These are phyloP conservation scores for Groenewaldozyma sp. DNA, from an alignment of 1,139 yeast genomes.

Conservation along the genomic window DNA sequence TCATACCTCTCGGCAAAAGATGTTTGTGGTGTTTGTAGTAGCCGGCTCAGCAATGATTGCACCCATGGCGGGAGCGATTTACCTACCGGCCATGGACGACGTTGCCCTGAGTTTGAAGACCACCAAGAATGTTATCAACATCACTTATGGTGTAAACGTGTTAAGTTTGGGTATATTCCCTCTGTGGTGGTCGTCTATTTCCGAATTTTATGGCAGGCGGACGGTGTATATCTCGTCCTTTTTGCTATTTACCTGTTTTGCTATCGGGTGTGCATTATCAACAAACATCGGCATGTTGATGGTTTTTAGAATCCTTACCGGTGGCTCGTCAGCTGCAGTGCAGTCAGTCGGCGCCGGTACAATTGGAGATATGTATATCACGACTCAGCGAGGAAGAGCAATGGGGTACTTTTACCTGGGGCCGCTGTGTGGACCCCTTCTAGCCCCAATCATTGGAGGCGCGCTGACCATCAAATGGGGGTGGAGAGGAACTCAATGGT, in stretches of 20 bases:
- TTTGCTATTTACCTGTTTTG: conserved; percentile 50
- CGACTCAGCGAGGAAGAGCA: conserved; percentile 65
- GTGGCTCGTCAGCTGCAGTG: conserved; percentile 78
- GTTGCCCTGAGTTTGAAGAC: conserved; percentile 50
- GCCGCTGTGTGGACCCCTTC: conserved; percentile 69
- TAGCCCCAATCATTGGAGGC: conserved; percentile 80
- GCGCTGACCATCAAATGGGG: conserved; percentile 63
- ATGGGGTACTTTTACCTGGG: conserved; percentile 79
- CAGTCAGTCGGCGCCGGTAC: conserved; percentile 92
- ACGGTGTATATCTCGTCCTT: conserved; percentile 64
- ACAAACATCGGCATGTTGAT: conserved; percentile 55
- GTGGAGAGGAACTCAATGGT: conserved; percentile 90
- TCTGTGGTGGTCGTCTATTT: conserved; percentile 79
- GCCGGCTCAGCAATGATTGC: conserved; percentile 74
- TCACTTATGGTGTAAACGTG: conserved; percentile 72
- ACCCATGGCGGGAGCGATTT: conserved; percentile 86
- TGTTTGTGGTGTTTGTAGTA: conserved; percentile 49
- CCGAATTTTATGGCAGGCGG: conserved; percentile 64
- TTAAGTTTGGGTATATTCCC: conserved; percentile 73
- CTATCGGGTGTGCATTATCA: conserved; percentile 63
- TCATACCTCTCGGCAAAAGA: conserved; percentile 43
- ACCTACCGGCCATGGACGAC: conserved; percentile 68
- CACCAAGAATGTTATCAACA: conserved; percentile 50
- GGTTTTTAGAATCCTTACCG: conserved; percentile 59
- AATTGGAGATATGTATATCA: conserved; percentile 60